Base-by-base conservation (phyloP, 345 rosid species). In the Salix viminalis region DNA sequence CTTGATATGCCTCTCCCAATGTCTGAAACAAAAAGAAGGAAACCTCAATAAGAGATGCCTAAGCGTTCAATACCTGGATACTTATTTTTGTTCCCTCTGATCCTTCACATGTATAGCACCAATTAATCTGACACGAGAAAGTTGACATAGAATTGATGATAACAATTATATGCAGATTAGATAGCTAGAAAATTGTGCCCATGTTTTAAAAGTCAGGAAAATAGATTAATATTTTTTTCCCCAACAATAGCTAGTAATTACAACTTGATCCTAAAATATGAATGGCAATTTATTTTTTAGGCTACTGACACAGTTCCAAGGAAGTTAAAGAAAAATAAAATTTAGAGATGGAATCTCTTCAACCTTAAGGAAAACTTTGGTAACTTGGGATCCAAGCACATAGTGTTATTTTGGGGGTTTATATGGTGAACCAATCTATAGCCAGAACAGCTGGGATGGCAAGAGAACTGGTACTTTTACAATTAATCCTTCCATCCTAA, bases 1-100 rank as follows among this genome's bases (percentile, higher is more conserved):
- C 99, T 86, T 96, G 99, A 87, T 96, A 92, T 30, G 97, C 99
- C 83, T 96, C 99, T 77, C 99, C 97, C 82, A 96, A 81, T 58
- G 84, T 96, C 98, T 96, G 81, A 79, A 84, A 48, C 32, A 74
- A 78, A 69, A 66, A 44, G 62, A 74, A 75, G n/a, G 16, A 32
- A 65, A 69, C 21, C 34, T 73, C 16, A 75, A 80, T 46, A 62
- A 69, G 44, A 52, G 46, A 66, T 67, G 67, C 48, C 32, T 24
- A 48, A 65, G 18, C 21, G 28, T 67, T 32, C 56, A 76, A 8
- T 34, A 24, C 8, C 34, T 6, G 18, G 73, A 19, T 19, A 34
- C 19, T 24, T 7, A 62, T 15, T 26, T 61, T 18, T 71, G 62
- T 36, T 64, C 67, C 30, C 41, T 46, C 28, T 2, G n/a, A 60